These are phyloP conservation scores for Tausonia pullulans DNA, from an alignment of 1,284 basidiomycete genomes.

Conservation along the genomic window DNA sequence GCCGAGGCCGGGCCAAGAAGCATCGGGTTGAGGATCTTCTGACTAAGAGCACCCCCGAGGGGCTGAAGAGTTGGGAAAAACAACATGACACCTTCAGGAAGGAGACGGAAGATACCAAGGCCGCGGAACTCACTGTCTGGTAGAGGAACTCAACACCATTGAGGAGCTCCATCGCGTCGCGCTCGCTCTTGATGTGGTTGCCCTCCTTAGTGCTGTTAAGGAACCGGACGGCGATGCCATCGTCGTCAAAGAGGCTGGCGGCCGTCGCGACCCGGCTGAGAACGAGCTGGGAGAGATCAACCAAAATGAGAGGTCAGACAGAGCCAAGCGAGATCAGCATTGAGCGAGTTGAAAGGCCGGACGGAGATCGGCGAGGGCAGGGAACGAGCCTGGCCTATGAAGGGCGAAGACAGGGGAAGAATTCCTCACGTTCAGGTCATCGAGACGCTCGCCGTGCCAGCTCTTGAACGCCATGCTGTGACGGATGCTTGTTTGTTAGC, in stretches of 20 bases:
- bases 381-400: no score
- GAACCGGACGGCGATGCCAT: conserved; percentile 40
- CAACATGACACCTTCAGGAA: no score
- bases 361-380: no score
- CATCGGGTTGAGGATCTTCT: conserved; percentile 38
- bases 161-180: conserved; percentile 33
- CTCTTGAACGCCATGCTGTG: conserved; percentile 29
- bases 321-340: conserved; percentile 7
- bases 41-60: conserved; percentile 21
- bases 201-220: conserved; percentile 38
- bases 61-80: conserved; percentile 25
- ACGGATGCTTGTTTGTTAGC: no score
- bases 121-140: neutral
- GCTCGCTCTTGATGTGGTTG: conserved; percentile 36
- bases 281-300: conserved; percentile 33
- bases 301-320: neutral
- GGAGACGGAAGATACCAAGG: no score
- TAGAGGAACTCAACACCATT: conserved; percentile 37
- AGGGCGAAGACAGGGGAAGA: no score
- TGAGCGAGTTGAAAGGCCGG: no score
- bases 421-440: conserved; percentile 31
- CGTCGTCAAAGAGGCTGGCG: conserved; percentile 37
- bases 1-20: conserved; percentile 35
- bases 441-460: conserved; percentile 33
- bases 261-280: conserved; percentile 32